Conservation (phyloP, 2,329 filamentous ascomycete genomes). For the Knufia fluminis region DNA sequence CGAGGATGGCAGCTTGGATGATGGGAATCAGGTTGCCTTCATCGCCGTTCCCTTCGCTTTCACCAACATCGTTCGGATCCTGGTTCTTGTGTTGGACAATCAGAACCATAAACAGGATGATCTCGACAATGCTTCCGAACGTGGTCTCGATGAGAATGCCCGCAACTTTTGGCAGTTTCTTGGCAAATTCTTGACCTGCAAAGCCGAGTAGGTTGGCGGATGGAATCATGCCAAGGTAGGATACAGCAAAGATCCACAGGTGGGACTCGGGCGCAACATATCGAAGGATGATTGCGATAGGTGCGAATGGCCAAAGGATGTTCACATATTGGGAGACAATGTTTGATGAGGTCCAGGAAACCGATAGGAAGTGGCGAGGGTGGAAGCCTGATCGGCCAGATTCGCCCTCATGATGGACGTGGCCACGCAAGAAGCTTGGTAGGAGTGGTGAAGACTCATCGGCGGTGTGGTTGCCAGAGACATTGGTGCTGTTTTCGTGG, state of each 20-base stretch:
- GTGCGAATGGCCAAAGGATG: constrained; percentile 64
- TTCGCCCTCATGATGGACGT: constrained; percentile 45
- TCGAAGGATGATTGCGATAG: constrained; percentile 56
- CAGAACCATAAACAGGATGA: constrained; percentile 71
- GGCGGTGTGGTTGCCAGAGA: neutral
- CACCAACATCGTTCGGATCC: constrained; percentile 26
- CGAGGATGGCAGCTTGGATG: constrained; percentile 72
- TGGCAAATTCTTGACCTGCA: constrained; percentile 59
- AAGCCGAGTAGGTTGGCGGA: constrained; percentile 68
- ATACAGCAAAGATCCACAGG: constrained; percentile 57
- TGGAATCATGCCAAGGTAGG: constrained; percentile 68
- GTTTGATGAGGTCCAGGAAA: constrained; percentile 56
- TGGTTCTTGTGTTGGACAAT: constrained; percentile 38
- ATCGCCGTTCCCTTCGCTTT: constrained; percentile 6
- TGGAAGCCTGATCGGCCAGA: constrained; percentile 59
- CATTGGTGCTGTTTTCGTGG: too few relatives aligned
- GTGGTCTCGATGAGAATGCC: constrained; percentile 41
- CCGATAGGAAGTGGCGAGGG: constrained; percentile 52
- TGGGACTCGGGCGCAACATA: constrained; percentile 44
- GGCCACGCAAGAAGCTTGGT: neutral
- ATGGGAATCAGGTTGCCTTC: constrained; percentile 46
- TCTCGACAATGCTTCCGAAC: constrained; percentile 66
- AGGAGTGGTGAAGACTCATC: constrained; percentile 5
- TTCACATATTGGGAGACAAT: constrained; percentile 56
- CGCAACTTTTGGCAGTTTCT: constrained; percentile 64